Conservation (phyloP, 257 asterid species). For the Handroanthus guayacan region DNA sequence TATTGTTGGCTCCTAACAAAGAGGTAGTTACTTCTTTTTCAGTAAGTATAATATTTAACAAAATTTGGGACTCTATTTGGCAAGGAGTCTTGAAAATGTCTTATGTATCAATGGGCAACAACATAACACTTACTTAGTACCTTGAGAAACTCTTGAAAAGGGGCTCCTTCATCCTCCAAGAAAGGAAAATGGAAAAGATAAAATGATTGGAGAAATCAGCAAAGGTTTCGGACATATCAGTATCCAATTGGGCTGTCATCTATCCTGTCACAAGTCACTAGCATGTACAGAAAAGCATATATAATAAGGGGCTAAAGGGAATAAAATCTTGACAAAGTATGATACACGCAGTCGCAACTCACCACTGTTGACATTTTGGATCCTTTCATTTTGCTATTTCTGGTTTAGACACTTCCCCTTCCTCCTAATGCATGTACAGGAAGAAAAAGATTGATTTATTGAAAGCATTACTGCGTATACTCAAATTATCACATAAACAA, state of each 20-base stretch:
- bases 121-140: neutral
- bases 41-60: neutral
- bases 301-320: neutral
- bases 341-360: neutral
- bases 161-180: neutral
- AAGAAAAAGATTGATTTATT: neutral
- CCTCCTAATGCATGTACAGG: neutral
- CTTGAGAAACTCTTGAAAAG: neutral
- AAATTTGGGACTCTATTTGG: neutral
- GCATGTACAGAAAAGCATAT: slow-evolving; percentile 9
- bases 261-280: neutral
- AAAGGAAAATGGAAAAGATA: neutral
- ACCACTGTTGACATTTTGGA: slow-evolving; percentile 1
- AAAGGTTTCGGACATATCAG: neutral
- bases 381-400: slow-evolving; percentile 7
- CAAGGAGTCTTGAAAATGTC: neutral
- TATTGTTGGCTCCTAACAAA: neutral
- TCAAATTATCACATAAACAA: slow-evolving; percentile 8
- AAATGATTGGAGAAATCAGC: neutral
- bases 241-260: neutral
- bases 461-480: neutral
- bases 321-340: neutral
- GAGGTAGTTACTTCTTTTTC: neutral
- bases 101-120: neutral
- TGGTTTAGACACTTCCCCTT: neutral